A percentile compares a stretch with the other conserved stretches of the same genome.
These are phyloP conservation scores for Suillus brevipes DNA, from an alignment of 768 basidiomycete species.

Conservation along the genomic window DNA sequence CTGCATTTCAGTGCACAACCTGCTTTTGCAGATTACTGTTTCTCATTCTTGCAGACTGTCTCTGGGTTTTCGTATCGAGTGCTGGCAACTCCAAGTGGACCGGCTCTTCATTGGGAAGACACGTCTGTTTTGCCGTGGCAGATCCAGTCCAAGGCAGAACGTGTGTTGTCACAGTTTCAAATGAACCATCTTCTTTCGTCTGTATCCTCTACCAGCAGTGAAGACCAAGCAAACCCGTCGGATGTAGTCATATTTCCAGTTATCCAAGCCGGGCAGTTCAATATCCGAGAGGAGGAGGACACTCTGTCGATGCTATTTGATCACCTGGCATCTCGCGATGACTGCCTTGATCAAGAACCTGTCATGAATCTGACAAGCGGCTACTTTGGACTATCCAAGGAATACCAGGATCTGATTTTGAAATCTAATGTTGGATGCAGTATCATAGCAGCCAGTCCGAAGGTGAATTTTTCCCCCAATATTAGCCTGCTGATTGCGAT, in stretches of 20 bases:
- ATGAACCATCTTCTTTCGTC: conserved; percentile 33
- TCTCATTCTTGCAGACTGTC: conserved; percentile 68
- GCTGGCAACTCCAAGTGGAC: conserved; percentile 39
- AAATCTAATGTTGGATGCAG: conserved; percentile 57
- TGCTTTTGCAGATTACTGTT: conserved; percentile 77
- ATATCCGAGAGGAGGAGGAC: conserved; percentile 82
- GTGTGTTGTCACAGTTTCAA: conserved; percentile 63
- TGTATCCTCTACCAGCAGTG: conserved; percentile 22
- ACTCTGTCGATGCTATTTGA: conserved; percentile 59
- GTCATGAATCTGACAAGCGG: conserved; percentile 86
- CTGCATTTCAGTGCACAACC: conserved; percentile 66
- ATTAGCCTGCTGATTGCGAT: background rate
- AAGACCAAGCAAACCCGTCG: conserved; percentile 4
- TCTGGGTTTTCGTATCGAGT: conserved; percentile 72
- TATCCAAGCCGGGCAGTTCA: conserved; percentile 88
- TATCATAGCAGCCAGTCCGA: conserved; percentile 84
- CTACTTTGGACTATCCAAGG: conserved; percentile 85
- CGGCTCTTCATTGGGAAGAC: conserved; percentile 68
- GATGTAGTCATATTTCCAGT: conserved; percentile 73
- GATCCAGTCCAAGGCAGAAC: conserved; percentile 60
- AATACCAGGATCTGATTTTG: conserved; percentile 76
- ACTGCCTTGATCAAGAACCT: conserved; percentile 34
- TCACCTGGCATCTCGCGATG: conserved; percentile 33
- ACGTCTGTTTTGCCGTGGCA: conserved; percentile 63
- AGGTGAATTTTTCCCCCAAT: conserved; percentile 46